Percentiles rank a stretch among this genome's conserved stretches.
Conservation (phyloP, 768 basidiomycete genomes). For the Gymnopilus junonius region DNA sequence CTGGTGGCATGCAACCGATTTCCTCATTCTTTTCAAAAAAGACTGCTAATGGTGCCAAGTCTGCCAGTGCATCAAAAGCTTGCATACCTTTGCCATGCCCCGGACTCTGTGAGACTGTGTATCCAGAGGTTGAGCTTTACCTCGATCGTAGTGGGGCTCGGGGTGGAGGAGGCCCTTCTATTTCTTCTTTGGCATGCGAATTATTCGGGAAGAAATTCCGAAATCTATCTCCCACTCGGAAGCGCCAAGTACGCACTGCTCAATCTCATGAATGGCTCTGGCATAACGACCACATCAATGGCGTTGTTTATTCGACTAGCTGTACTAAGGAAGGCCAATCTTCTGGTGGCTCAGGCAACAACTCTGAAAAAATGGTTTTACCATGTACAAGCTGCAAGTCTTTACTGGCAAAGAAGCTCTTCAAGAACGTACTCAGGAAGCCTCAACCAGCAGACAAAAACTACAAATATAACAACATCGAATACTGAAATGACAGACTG, state of each 20-base stretch:
- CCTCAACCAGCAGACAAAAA: background rate
- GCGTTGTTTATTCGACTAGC: constrained; percentile 3
- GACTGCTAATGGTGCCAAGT: too few relatives aligned
- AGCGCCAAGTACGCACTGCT: constrained; percentile 1
- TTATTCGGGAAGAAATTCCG: constrained; percentile 8
- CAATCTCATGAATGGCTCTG: constrained; percentile 25
- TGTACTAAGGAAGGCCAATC: too few relatives aligned
- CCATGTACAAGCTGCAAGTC: background rate
- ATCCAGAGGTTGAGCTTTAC: constrained; percentile 11
- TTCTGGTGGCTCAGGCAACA: too few relatives aligned
- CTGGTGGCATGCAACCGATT: background rate
- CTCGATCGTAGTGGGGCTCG: constrained; percentile 12
- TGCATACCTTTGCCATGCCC: constrained; percentile 7
- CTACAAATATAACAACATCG: constrained; percentile 1
- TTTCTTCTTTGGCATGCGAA: constrained; percentile 10
- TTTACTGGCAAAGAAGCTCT: background rate
- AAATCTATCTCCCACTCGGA: background rate
- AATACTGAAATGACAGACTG: background rate
- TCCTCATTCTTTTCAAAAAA: too few relatives aligned
- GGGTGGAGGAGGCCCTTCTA: constrained; percentile 17
- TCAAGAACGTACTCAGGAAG: background rate
- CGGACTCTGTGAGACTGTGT: constrained; percentile 3
- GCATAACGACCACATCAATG: constrained; percentile 26
- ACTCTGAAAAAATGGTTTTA: background rate
- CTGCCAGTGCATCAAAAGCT: too few relatives aligned